Evolutionary conservation across 2,329 filamentous ascomycete species (phyloP).

Genomic region (Fusarium piperis): DNA sequence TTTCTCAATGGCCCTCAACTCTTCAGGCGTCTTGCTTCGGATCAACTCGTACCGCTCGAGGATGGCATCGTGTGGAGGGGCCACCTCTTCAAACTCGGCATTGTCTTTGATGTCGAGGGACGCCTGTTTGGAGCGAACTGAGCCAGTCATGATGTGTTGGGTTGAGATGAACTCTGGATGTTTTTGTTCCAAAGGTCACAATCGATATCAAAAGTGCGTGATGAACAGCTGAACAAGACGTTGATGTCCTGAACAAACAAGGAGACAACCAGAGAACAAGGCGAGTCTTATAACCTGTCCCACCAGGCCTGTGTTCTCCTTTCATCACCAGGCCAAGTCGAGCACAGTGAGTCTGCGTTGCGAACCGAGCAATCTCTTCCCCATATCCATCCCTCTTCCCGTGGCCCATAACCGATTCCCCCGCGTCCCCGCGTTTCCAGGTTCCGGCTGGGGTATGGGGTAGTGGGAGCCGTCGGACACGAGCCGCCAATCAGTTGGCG

Average conservation of each 20-base stretch:
- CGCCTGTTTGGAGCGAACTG: not conserved
- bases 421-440: constrained; percentile 23
- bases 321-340: not conserved
- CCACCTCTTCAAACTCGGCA: constrained; percentile 18
- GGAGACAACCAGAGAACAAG: not conserved
- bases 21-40: constrained; percentile 1
- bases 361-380: not conserved
- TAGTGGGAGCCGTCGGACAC: constrained; percentile 6
- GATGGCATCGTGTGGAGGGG: constrained; percentile 8
- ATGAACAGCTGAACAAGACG: not conserved
- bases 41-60: constrained; percentile 21
- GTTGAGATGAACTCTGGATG: not conserved
- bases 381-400: not conserved
- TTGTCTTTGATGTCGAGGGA: constrained; percentile 15
- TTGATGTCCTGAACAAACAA: not conserved
- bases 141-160: constrained; percentile 3
- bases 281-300: not conserved
- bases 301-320: not conserved
- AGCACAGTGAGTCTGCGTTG: not conserved
- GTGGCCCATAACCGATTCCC: not conserved
- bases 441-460: not conserved
- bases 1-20: constrained; percentile 39
- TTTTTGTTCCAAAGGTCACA: not conserved
- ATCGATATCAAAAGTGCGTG: too few species aligned
- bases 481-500: not conserved